These are phyloP conservation scores for Juglanconis sp. DNA, from an alignment of 2,329 filamentous ascomycete genomes.

Conservation along the genomic window DNA sequence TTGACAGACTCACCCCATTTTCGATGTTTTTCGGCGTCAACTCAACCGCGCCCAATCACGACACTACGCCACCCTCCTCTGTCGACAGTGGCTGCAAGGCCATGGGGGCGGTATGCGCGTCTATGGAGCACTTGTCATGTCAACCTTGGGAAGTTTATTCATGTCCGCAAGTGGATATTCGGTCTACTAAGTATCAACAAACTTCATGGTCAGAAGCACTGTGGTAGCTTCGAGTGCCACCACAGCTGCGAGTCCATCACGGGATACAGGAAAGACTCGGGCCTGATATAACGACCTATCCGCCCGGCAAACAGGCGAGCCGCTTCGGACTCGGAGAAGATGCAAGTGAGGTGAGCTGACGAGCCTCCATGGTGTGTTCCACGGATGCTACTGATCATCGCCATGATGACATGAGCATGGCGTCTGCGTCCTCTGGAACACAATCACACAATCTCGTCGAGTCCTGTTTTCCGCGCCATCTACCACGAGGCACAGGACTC, in stretches of 20 bases:
- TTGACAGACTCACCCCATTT: background rate
- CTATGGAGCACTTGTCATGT: background rate
- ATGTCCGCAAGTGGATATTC: background rate
- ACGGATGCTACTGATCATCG: background rate
- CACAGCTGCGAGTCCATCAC: constrained; percentile 8
- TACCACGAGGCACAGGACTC: constrained; percentile 13
- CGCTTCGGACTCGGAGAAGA: background rate
- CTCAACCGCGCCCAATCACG: constrained; percentile 15
- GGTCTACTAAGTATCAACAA: background rate
- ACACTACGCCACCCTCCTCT: background rate
- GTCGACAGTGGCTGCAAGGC: background rate
- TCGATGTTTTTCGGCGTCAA: background rate
- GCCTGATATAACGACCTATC: background rate
- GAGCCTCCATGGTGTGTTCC: background rate
- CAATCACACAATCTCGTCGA: too few species aligned
- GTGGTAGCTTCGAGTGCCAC: constrained; percentile 11
- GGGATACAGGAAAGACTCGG: background rate
- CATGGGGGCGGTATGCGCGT: background rate
- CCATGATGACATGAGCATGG: background rate
- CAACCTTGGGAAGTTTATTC: background rate
- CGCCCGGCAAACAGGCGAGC: background rate
- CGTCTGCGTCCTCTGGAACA: background rate
- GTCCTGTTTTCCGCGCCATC: background rate
- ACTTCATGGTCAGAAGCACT: background rate
- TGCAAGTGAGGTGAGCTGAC: background rate